Percentiles rank a stretch among this genome's conserved stretches.
These are phyloP conservation scores for Melampsora larici-populina DNA, from an alignment of 1,284 basidiomycete species.

Conservation along the genomic window DNA sequence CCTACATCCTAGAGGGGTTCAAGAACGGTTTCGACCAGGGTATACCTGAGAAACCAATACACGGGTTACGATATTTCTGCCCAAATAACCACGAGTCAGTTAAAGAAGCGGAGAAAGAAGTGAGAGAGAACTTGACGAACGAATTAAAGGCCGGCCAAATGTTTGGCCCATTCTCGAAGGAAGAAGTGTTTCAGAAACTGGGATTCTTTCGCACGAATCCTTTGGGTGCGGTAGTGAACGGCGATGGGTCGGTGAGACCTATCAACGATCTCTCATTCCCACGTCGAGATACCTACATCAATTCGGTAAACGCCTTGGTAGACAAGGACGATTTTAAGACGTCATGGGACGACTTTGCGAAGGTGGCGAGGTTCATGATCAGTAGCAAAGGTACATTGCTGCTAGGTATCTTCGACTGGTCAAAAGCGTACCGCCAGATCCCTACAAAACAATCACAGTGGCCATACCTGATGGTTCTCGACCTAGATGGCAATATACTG, in stretches of 20 bases:
- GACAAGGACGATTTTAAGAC: not conserved
- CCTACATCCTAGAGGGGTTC: not conserved
- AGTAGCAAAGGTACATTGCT: not conserved
- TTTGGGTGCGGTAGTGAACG: too few relatives aligned
- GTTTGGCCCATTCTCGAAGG: too few relatives aligned
- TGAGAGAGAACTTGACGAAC: not conserved
- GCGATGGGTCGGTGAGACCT: slow-evolving; percentile 8
- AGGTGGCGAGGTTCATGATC: not conserved
- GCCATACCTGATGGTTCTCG: not conserved
- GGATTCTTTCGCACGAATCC: too few relatives aligned
- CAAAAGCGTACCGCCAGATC: not conserved
- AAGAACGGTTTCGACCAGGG: slow-evolving; percentile 4
- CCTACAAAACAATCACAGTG: not conserved
- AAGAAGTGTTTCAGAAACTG: too few relatives aligned
- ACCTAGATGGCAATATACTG: not conserved
- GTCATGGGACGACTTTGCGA: too few relatives aligned
- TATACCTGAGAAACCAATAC: not conserved
- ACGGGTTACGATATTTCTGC: not conserved
- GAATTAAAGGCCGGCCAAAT: not conserved
- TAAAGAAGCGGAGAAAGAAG: not conserved
- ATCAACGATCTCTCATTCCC: slow-evolving; percentile 15
- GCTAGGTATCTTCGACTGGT: slow-evolving; percentile 10
- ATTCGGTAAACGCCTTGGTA: slow-evolving; percentile 1
- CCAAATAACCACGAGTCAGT: not conserved
- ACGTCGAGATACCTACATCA: not conserved